A percentile compares a stretch with the other conserved stretches of the same genome.
These are phyloP conservation scores for Elsinoe arachidis DNA, from an alignment of 2,329 filamentous ascomycete genomes.

Conservation along the genomic window DNA sequence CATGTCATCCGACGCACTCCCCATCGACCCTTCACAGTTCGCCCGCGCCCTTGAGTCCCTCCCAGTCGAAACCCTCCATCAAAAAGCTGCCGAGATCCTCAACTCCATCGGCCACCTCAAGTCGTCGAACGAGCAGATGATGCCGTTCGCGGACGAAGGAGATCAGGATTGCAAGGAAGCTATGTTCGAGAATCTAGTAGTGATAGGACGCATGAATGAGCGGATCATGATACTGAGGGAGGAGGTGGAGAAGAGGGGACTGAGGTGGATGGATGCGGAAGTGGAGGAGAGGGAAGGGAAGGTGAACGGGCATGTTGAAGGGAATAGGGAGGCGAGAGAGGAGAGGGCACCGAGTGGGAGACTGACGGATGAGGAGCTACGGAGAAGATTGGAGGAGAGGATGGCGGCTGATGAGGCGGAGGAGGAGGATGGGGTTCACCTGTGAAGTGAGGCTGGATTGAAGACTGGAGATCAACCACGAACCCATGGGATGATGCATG, in stretches of 20 bases:
- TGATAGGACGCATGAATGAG: constrained; percentile 60
- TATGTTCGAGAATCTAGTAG: constrained; percentile 60
- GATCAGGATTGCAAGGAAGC: constrained; percentile 65
- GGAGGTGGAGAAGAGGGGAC: constrained; percentile 57
- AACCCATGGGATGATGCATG: too few relatives aligned
- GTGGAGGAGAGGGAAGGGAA: constrained; percentile 19
- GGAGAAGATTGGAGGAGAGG: constrained; percentile 47
- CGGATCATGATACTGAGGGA: constrained; percentile 54
- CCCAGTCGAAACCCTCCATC: constrained; percentile 56
- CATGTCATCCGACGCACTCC: constrained; percentile 19
- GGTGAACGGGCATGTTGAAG: constrained; percentile 17
- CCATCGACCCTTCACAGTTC: constrained; percentile 27
- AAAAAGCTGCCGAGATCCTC: constrained; percentile 66
- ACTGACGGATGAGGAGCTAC: constrained; percentile 52
- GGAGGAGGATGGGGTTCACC: constrained; percentile 53
- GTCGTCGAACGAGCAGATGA: constrained; percentile 64
- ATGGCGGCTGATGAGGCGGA: constrained; percentile 41
- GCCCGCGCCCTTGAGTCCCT: constrained; percentile 56
- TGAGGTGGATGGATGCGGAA: constrained; percentile 39
- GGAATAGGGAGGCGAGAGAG: constrained; percentile 12
- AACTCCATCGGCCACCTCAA: constrained; percentile 67
- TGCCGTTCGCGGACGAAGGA: constrained; percentile 55
- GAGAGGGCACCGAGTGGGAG: constrained; percentile 33
- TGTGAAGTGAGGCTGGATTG: constrained; percentile 34
- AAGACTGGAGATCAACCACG: background rate